Conservation (phyloP, 2,329 filamentous ascomycete genomes). For the Aspergillus sp. region DNA sequence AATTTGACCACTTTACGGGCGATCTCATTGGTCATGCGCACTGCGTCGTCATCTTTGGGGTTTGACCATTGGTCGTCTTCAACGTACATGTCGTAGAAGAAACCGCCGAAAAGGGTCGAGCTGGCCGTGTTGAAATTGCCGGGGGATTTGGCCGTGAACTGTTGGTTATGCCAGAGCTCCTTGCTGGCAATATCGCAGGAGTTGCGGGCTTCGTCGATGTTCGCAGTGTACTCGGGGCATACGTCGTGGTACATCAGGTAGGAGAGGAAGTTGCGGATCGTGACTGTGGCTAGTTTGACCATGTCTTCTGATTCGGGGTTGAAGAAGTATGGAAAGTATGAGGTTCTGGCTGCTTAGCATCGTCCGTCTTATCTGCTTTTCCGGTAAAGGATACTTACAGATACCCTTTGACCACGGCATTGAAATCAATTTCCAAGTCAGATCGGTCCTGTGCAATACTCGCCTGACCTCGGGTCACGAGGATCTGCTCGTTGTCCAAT, state of each 20-base stretch:
- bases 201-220: constrained; percentile 57
- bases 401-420: constrained; percentile 67
- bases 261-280: constrained; percentile 78
- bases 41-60: constrained; percentile 17
- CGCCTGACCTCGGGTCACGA: constrained; percentile 50
- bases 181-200: constrained; percentile 59
- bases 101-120: constrained; percentile 57
- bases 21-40: constrained; percentile 38
- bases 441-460: constrained; percentile 44
- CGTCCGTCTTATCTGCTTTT: not conserved
- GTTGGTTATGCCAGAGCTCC: constrained; percentile 56
- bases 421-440: constrained; percentile 75
- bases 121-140: constrained; percentile 75
- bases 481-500: constrained; percentile 57
- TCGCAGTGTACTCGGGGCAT: constrained; percentile 66
- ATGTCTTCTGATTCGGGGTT: constrained; percentile 46
- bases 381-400: constrained; percentile 46
- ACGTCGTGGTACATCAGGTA: constrained; percentile 80
- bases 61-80: constrained; percentile 36
- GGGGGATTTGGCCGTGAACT: constrained; percentile 51
- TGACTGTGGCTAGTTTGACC: constrained; percentile 54
- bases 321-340: constrained; percentile 49
- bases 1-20: constrained; percentile 45
- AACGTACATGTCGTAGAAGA: constrained; percentile 36
- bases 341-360: constrained; percentile 37